Evolutionary conservation across 2,329 filamentous ascomycete species (phyloP).

Genomic region (Scytalidium sp.): DNA sequence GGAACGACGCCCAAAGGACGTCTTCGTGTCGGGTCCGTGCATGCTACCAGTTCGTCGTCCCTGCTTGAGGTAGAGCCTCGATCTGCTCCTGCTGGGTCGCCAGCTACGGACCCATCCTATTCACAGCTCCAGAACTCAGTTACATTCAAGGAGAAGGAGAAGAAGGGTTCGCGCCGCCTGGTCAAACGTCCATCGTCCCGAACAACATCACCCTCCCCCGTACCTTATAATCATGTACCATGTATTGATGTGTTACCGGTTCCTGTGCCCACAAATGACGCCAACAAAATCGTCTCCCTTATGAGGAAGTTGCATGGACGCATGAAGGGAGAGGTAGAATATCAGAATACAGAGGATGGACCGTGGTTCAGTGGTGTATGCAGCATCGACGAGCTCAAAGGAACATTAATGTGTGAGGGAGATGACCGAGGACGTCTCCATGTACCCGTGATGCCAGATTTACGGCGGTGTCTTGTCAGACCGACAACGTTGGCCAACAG

Average conservation of each 20-base stretch:
- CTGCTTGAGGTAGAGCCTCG: constrained; percentile 44
- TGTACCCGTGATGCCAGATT: constrained; percentile 65
- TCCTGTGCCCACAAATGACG: constrained; percentile 62
- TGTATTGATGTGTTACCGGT: constrained; percentile 58
- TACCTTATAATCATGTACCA: constrained; percentile 44
- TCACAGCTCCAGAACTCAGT: constrained; percentile 28
- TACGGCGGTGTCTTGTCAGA: constrained; percentile 70
- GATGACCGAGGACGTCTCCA: constrained; percentile 64
- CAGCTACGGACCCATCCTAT: constrained; percentile 25
- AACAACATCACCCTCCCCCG: constrained; percentile 49
- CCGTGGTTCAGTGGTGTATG: constrained; percentile 71
- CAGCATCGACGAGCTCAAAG: constrained; percentile 74
- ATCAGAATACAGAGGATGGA: constrained; percentile 57
- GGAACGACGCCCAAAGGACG: constrained; percentile 43
- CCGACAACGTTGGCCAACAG: constrained; percentile 46
- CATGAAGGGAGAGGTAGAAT: constrained; percentile 77
- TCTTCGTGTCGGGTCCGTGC: constrained; percentile 68
- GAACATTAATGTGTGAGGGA: constrained; percentile 71
- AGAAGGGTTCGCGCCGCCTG: constrained; percentile 51
- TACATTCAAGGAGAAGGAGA: constrained; percentile 45
- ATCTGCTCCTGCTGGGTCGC: constrained; percentile 24
- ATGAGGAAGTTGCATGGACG: constrained; percentile 77
- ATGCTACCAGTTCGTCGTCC: constrained; percentile 56
- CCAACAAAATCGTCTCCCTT: constrained; percentile 67
- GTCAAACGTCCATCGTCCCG: constrained; percentile 51